Evolutionary conservation across 768 basidiomycete species (phyloP), one percentile per base, ranked within the genome.

Genomic region (Termitomyces titanicus): DNA sequence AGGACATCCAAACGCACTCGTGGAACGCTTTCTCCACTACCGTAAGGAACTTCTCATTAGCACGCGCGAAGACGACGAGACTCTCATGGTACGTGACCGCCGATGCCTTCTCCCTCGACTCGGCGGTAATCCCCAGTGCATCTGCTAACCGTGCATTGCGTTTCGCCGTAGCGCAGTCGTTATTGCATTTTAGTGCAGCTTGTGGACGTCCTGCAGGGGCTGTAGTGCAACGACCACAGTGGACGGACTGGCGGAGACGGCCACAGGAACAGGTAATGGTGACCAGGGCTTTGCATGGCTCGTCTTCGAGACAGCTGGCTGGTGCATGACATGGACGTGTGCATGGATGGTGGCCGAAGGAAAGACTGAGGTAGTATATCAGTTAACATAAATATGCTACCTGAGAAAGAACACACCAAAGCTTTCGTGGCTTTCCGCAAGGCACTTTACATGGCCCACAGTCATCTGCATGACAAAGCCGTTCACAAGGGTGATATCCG

Each of bases 61-160:
- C 76, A 40, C 75, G 75, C 17, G 81, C 89, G 64, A 87, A 86
- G 2, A 66, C 70, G 1, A 84, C 68, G 20, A 95, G 63, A 40
- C 92, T 89, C 2, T 84, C 78, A 20, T 70, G 68, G 67, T 90
- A 96, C 4, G 71, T 74, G 47, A 79, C 79, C 47, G 71, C 70
- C 18, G 60, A 61, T 11, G 55, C 63, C 57, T 70, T 69, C 45
- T 75, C 79, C 17, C 75, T 72, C 7, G 67, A 70, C 42, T 84
- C 79, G 15, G 79, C 69, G 37, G 73, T 86, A 63, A 98, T 96
- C 0, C 95, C 94, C 5, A 99, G 71, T 1, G 97, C 97, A 37
- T 94, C 93, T 0, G 97, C 97, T 8, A 99, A 71, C 34, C 84
- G 75, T 0, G 87, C 91, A 62, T 97, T 98, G 11, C 97, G 82